Evolutionary conservation across 106 monocot species (phyloP).

Genomic region (Allium fistulosum): DNA sequence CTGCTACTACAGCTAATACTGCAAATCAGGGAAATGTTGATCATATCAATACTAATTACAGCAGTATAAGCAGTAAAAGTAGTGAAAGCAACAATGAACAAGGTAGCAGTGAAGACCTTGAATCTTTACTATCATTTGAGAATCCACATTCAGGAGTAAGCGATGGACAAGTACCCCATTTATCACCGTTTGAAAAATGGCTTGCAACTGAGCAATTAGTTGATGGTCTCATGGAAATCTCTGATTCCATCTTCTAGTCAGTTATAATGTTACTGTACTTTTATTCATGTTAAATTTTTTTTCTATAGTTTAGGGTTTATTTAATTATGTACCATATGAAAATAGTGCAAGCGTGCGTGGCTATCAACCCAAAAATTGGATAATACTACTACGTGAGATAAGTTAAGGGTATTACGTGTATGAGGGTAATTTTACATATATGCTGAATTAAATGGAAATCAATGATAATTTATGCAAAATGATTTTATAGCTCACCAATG

Average conservation of each 20-base stretch:
- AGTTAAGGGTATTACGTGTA: no score
- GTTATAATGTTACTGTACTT: no score
- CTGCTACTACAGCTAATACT: neutral
- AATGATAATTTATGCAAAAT: no score
- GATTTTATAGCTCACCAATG: no score
- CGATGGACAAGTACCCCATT: conserved; percentile 4
- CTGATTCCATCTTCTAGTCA: conserved; percentile 23
- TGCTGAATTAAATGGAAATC: no score
- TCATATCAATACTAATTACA: neutral
- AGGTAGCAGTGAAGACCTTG: conserved; percentile 10
- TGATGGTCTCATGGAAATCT: conserved; percentile 38
- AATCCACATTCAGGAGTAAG: conserved; percentile 7
- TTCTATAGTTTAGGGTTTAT: no score
- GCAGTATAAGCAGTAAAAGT: neutral
- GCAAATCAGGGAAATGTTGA: neutral
- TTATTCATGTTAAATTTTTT: no score
- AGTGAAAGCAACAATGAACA: neutral
- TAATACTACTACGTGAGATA: no score
- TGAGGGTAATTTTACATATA: no score
- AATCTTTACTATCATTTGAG: conserved; percentile 17
- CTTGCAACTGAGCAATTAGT: conserved; percentile 24
- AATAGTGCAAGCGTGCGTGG: no score
- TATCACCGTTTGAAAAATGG: conserved; percentile 59
- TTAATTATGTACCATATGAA: no score
- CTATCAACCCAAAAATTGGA: no score